Conservation (phyloP, 257 asterid genomes). For the Echites panduratus region DNA sequence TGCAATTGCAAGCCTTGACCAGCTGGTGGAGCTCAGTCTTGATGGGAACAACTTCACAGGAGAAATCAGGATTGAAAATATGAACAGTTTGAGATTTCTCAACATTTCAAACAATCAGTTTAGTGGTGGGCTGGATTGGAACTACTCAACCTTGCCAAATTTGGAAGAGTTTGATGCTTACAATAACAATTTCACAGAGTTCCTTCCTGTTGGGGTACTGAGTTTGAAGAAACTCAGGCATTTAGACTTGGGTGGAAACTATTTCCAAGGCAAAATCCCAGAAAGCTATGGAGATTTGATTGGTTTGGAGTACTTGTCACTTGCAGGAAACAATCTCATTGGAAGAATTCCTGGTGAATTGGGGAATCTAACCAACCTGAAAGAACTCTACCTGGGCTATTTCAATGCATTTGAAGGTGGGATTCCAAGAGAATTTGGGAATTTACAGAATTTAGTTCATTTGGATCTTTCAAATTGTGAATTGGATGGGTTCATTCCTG, state of each 20-base stretch:
- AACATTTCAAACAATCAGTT: slow-evolving; percentile 73
- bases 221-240: slow-evolving; percentile 54
- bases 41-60: slow-evolving; percentile 99
- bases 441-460: slow-evolving; percentile 51
- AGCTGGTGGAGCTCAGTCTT: slow-evolving; percentile 53
- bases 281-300: slow-evolving; percentile 46
- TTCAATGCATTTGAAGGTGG: slow-evolving; percentile 65
- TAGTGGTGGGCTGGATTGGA: slow-evolving; percentile 66
- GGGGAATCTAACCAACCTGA: slow-evolving; percentile 74
- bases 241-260: slow-evolving; percentile 86
- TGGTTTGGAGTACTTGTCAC: slow-evolving; percentile 60
- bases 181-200: slow-evolving; percentile 67
- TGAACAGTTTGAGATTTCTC: slow-evolving; percentile 53
- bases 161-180: slow-evolving; percentile 71
- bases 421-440: slow-evolving; percentile 79
- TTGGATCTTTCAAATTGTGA: slow-evolving; percentile 74
- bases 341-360: slow-evolving; percentile 68
- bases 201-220: slow-evolving; percentile 61
- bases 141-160: slow-evolving; percentile 51
- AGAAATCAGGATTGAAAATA: slow-evolving; percentile 52
- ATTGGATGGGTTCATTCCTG: slow-evolving; percentile 71
- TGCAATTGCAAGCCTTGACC: slow-evolving; percentile 53
- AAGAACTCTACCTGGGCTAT: slow-evolving; percentile 74
- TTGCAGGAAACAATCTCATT: slow-evolving; percentile 72
- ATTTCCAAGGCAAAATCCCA: slow-evolving; percentile 61